These are phyloP conservation scores for Pouteria glomerata DNA, from an alignment of 148 eudicot genomes.

Conservation along the genomic window DNA sequence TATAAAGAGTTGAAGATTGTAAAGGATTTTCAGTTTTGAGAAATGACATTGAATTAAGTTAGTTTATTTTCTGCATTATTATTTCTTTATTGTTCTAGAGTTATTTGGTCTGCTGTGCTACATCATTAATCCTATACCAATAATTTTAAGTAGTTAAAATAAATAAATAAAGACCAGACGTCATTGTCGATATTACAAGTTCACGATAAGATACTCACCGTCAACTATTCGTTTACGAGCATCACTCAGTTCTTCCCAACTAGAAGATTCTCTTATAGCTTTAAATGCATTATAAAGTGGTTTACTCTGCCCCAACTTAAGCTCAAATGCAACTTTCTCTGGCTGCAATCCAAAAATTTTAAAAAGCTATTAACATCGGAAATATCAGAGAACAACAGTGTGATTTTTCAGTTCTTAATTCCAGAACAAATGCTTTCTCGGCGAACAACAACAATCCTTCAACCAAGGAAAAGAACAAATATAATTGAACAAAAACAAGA, in stretches of 20 bases:
- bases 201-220: conserved; percentile 36
- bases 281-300: conserved; percentile 86
- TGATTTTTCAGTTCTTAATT: neutral
- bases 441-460: neutral
- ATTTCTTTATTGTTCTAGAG: too few relatives aligned
- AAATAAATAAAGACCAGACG: too few relatives aligned
- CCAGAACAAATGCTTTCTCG: neutral
- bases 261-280: conserved; percentile 74
- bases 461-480: neutral
- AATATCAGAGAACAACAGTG: neutral
- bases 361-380: conserved; percentile 5
- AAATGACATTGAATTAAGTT: too few relatives aligned
- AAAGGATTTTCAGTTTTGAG: too few relatives aligned
- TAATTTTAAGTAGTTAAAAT: neutral
- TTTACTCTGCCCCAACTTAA: conserved; percentile 91
- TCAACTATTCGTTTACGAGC: conserved; percentile 92
- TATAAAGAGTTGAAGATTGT: too few relatives aligned
- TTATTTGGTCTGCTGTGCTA: too few relatives aligned
- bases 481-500: neutral
- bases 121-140: too few relatives aligned
- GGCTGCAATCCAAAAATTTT: conserved; percentile 54
- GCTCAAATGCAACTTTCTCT: conserved; percentile 86
- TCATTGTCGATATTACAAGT: neutral
- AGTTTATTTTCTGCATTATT: too few relatives aligned
- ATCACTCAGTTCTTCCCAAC: conserved; percentile 62